phyloP scores from a whole-genome alignment of 257 asterid species.

The Fraxinus americana region DNA sequence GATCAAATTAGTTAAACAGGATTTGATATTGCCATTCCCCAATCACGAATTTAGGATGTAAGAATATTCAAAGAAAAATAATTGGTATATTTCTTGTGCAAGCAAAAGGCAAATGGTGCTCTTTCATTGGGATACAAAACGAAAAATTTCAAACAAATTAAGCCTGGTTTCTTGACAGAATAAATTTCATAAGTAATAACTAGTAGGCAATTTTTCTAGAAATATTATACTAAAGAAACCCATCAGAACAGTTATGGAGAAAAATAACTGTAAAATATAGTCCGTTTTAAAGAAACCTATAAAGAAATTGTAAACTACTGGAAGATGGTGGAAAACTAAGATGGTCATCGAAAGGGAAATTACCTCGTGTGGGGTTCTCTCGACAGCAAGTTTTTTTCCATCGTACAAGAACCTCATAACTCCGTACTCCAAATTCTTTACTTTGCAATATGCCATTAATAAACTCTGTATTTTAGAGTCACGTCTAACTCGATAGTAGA shows the following conservation, averaged over 20 bases:
- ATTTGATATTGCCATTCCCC: neutral
- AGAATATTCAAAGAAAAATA: too few relatives aligned
- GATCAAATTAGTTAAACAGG: neutral
- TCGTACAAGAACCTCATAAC: neutral
- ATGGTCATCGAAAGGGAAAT: neutral
- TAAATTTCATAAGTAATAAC: too few relatives aligned
- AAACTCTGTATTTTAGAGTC: neutral
- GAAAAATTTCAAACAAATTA: too few relatives aligned
- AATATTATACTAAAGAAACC: too few relatives aligned
- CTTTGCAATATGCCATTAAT: neutral
- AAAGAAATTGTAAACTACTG: too few relatives aligned
- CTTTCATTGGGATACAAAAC: too few relatives aligned
- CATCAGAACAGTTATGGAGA: neutral
- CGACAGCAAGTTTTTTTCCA: neutral
- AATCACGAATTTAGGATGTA: too few relatives aligned
- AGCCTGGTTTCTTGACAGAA: too few relatives aligned
- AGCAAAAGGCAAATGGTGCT: too few relatives aligned
- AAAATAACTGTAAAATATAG: neutral
- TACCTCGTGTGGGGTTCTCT: slow-evolving; percentile 18
- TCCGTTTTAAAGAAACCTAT: neutral
- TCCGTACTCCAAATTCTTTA: neutral
- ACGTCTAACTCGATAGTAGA: neutral
- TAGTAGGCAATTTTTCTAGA: too few relatives aligned
- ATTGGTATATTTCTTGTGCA: too few relatives aligned
- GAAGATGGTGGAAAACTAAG: neutral